Base-by-base conservation (phyloP, 805 yeast genomes). In the Lipomyces yamanashiensis region DNA sequence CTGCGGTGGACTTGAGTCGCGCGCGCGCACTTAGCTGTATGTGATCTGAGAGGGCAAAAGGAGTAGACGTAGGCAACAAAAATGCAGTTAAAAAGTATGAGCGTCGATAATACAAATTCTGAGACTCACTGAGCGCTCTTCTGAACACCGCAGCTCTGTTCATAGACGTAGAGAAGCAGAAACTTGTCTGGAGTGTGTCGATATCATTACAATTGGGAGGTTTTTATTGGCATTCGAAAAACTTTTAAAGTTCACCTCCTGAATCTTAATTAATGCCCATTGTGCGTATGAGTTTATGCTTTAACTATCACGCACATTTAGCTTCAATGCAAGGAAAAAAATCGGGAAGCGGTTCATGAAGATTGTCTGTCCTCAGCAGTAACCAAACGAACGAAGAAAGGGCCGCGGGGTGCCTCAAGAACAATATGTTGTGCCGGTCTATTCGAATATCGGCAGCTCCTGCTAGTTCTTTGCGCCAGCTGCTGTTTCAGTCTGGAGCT, bases 141-240 rank as follows among this genome's bases (percentile, higher is more conserved):
- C 17, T n/a, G 33, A 49, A 33, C 10, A 9, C 33, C 21, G 40
- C 37, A 9, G 37, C 9, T 10, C 10, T 28, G 40, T 33, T 33
- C 36, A 41, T 41, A n/a, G 28, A 43, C 28, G 33, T 21, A 10
- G 28, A 33, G n/a, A 43, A 41, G 15, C 15, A 54, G 48, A 9
- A 7, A 43, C 12, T 37, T 43, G 28, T 43, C 19, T 41, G 12
- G 9, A 9, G 21, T 45, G 21, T 15, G 13, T 9, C 10, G 8
- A 15, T 51, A 5, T 50, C 12, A 34, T 37, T 17, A 51, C 44
- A 34, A n/a, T 51, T 51, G 33, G 33, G 28, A 51, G 54, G n/a
- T 37, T 51, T 34, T 51, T 34, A 51, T 36, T 36, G 40, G 54
- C 43, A 37, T 19, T 37, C 54, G 19, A 37, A 47, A 37, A n/a